These are phyloP conservation scores for Chaetomium strumarium DNA, from an alignment of 2,329 filamentous ascomycete species.

Conservation along the genomic window DNA sequence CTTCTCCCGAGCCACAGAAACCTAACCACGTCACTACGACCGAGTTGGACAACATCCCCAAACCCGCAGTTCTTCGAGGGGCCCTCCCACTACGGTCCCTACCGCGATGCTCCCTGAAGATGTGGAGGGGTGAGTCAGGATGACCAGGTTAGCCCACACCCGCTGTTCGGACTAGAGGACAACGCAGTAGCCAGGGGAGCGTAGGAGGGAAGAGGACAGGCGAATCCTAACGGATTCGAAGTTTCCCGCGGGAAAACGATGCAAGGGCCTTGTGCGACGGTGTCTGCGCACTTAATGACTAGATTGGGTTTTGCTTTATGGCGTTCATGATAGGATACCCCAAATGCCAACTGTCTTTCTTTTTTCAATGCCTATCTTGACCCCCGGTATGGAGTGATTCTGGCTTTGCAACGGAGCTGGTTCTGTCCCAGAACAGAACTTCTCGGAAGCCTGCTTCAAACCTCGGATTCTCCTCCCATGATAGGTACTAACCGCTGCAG, in stretches of 20 bases:
- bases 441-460: neutral
- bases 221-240: no score
- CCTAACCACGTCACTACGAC: neutral
- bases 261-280: no score
- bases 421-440: neutral
- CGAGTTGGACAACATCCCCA: neutral
- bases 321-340: constrained; percentile 9
- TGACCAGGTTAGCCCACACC: no score
- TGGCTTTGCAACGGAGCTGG: neutral
- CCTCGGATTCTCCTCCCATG: neutral
- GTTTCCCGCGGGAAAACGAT: no score
- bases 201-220: no score
- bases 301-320: neutral
- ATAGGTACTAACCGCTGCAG: neutral
- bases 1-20: neutral
- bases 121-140: no score
- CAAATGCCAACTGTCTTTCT: neutral
- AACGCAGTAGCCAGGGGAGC: no score
- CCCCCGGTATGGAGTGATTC: neutral
- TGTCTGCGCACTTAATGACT: neutral
- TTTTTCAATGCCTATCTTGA: neutral
- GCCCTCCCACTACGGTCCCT: neutral
- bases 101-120: no score
- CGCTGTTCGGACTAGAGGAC: no score
- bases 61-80: neutral